phyloP scores from a whole-genome alignment of 139 green algal species.

The Gonium pectorale region DNA sequence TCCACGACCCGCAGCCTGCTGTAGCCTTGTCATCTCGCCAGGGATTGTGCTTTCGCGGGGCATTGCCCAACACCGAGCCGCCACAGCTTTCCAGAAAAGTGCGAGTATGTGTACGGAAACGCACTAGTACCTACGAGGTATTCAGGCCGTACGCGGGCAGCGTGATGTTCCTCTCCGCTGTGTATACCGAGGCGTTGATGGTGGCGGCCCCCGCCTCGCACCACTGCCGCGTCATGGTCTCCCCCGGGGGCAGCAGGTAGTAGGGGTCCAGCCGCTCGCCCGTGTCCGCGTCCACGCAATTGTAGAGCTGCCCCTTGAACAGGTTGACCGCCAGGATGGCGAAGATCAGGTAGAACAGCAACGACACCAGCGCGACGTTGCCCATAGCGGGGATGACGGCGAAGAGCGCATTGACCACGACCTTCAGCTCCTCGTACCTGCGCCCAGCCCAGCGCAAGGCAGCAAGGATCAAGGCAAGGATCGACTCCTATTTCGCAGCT shows the following conservation, averaged over 20 bases:
- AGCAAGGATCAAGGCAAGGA: too few species aligned
- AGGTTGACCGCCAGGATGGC: constrained; percentile 72
- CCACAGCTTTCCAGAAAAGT: too few species aligned
- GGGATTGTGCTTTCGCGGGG: too few species aligned
- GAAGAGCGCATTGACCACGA: constrained; percentile 78
- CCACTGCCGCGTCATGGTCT: constrained; percentile 51
- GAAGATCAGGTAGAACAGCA: constrained; percentile 81
- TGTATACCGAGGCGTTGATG: constrained; percentile 57
- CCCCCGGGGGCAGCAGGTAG: constrained; percentile 56
- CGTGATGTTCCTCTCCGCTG: constrained; percentile 39
- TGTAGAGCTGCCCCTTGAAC: constrained; percentile 56
- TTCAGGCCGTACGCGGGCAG: constrained; percentile 56
- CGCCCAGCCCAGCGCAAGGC: too few species aligned
- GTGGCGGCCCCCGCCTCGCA: constrained; percentile 37
- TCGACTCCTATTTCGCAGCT: too few species aligned
- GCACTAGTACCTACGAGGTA: constrained; percentile 28
- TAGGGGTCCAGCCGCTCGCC: constrained; percentile 56
- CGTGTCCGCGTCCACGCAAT: constrained; percentile 19
- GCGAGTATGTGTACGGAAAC: too few species aligned
- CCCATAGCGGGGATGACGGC: constrained; percentile 64
- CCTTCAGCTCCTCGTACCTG: constrained; percentile 64
- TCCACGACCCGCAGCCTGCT: too few species aligned
- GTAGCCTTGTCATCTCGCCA: too few species aligned
- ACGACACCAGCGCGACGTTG: constrained; percentile 75
- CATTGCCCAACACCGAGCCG: too few species aligned